phyloP scores from a whole-genome alignment of 495 filamentous ascomycete species.

The Penicillium robsamsonii region DNA sequence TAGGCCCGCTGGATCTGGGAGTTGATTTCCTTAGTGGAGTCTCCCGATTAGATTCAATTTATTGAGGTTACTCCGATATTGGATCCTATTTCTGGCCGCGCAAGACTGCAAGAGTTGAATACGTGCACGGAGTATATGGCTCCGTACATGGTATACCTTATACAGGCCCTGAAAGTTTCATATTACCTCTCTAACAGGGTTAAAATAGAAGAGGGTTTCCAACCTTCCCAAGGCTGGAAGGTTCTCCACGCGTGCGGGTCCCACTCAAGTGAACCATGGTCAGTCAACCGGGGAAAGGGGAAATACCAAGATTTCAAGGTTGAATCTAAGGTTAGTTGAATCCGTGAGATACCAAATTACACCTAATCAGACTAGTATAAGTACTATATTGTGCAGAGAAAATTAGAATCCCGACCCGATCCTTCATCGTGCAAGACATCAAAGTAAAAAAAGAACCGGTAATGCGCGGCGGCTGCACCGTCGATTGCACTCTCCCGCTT shows the following conservation, averaged over 20 bases:
- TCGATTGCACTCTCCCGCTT: slow-evolving; percentile 18
- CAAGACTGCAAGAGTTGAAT: not conserved
- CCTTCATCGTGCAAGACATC: slow-evolving; percentile 14
- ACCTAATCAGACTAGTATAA: not conserved
- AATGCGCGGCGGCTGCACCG: slow-evolving; percentile 29
- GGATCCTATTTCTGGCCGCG: slow-evolving; percentile 5
- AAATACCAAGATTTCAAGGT: not conserved
- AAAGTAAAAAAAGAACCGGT: slow-evolving; percentile 16
- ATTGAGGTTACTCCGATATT: slow-evolving; percentile 9
- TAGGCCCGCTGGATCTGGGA: slow-evolving; percentile 21
- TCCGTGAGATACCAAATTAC: not conserved
- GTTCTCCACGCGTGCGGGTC: slow-evolving; percentile 14
- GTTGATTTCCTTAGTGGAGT: slow-evolving; percentile 12
- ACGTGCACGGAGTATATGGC: too few species aligned
- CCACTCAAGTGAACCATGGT: slow-evolving; percentile 22
- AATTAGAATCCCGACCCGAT: slow-evolving; percentile 4
- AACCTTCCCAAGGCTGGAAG: not conserved
- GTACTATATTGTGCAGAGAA: not conserved
- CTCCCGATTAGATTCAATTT: slow-evolving; percentile 16
- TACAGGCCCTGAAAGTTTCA: not conserved
- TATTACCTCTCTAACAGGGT: not conserved
- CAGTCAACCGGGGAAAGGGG: slow-evolving; percentile 6
- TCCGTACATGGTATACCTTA: not conserved
- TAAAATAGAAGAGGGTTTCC: too few species aligned
- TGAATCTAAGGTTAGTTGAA: not conserved